Conservation (phyloP, 495 filamentous ascomycete genomes). For the Pseudevernia furfuracea region DNA sequence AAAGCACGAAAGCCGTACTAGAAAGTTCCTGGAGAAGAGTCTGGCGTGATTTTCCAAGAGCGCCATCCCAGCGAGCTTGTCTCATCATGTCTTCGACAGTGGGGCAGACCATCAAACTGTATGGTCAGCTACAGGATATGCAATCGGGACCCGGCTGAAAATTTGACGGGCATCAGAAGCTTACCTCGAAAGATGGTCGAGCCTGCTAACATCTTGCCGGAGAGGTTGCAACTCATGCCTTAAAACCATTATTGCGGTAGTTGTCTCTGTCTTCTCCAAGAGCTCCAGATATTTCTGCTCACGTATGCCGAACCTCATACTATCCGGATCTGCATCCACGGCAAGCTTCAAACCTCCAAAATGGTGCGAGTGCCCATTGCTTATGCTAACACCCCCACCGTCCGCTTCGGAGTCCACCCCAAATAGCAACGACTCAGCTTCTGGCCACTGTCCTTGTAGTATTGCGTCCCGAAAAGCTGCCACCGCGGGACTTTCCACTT, state of each 20-base stretch:
- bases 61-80: slow-evolving; percentile 86
- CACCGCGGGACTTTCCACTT: slow-evolving; percentile 78
- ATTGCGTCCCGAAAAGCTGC: slow-evolving; percentile 78
- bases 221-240: slow-evolving; percentile 83
- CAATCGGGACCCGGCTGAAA: neutral
- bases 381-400: slow-evolving; percentile 40
- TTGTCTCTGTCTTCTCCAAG: slow-evolving; percentile 66
- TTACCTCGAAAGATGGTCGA: slow-evolving; percentile 81
- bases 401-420: slow-evolving; percentile 47
- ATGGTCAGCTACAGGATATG: slow-evolving; percentile 16
- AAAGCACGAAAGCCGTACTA: slow-evolving; percentile 45
- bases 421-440: slow-evolving; percentile 75
- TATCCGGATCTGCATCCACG: slow-evolving; percentile 49
- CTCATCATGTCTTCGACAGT: slow-evolving; percentile 67
- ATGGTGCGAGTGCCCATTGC: slow-evolving; percentile 22
- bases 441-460: slow-evolving; percentile 70
- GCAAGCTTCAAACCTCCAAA: slow-evolving; percentile 42
- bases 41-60: slow-evolving; percentile 45
- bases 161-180: slow-evolving; percentile 2
- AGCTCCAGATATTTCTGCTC: slow-evolving; percentile 95
- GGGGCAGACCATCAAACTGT: slow-evolving; percentile 78
- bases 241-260: slow-evolving; percentile 68
- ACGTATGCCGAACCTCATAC: slow-evolving; percentile 71
- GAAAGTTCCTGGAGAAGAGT: slow-evolving; percentile 73
- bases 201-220: slow-evolving; percentile 62